These are phyloP conservation scores for Xerocomus subilludens DNA, from an alignment of 1,284 basidiomycete genomes.

Conservation along the genomic window DNA sequence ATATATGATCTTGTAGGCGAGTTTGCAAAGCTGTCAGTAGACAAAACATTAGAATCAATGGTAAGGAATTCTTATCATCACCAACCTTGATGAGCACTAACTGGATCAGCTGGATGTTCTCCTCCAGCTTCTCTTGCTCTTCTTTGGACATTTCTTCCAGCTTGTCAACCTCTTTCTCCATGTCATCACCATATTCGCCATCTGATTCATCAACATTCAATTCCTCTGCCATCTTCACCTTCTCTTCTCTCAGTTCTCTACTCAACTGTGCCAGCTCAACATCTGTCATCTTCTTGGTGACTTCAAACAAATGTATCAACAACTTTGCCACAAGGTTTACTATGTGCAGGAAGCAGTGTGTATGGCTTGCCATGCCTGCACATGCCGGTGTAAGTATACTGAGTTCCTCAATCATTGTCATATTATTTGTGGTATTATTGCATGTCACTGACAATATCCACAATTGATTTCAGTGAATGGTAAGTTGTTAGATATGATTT, in stretches of 20 bases:
- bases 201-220: not conserved
- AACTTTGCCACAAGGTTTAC: not conserved
- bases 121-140: too few species aligned
- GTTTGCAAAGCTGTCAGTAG: not conserved
- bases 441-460: too few species aligned
- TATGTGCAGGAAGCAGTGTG: not conserved
- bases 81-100: too few species aligned
- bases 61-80: too few species aligned
- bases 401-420: not conserved
- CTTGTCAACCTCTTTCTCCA: too few species aligned
- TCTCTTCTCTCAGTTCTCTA: too few species aligned
- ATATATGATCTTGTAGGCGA: slow-evolving; percentile 28
- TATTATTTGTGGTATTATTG: not conserved
- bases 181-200: not conserved
- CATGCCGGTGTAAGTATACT: not conserved
- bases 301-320: not conserved
- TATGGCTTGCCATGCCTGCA: not conserved
- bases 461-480: too few species aligned
- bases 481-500: too few species aligned
- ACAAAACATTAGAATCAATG: too few species aligned
- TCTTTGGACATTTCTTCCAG: too few species aligned
- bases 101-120: too few species aligned
- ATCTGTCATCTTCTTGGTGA: not conserved
- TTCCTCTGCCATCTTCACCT: too few species aligned
- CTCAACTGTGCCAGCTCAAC: not conserved